These are phyloP conservation scores for Scorias spongiosa DNA, from an alignment of 2,329 filamentous ascomycete genomes.

Conservation along the genomic window DNA sequence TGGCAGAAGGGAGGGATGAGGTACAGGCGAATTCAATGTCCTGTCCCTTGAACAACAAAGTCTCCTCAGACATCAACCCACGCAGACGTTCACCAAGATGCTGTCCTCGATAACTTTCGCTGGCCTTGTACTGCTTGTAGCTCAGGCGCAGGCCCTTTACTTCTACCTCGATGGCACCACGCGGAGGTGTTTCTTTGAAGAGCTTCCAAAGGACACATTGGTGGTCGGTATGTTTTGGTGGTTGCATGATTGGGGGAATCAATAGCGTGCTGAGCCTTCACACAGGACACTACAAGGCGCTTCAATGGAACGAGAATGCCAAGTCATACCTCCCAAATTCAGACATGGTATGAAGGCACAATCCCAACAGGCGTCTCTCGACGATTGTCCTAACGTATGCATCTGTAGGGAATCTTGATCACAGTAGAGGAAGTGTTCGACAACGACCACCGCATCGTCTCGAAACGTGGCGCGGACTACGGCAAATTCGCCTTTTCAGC, in stretches of 20 bases:
- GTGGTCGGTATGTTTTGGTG: conserved; percentile 54
- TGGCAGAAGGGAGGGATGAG: too few relatives aligned
- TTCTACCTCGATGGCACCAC: conserved; percentile 81
- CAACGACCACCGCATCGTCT: conserved; percentile 91
- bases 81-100: conserved; percentile 6
- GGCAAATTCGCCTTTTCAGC: conserved; percentile 94
- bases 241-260: not conserved
- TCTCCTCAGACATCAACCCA: too few relatives aligned
- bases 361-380: not conserved
- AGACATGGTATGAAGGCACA: conserved; percentile 26
- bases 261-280: too few relatives aligned
- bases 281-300: conserved; percentile 65
- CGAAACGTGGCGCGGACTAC: conserved; percentile 54
- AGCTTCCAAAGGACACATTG: conserved; percentile 90
- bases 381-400: conserved; percentile 3
- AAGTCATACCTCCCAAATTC: conserved; percentile 57
- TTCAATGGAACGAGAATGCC: conserved; percentile 62
- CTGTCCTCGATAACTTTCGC: conserved; percentile 11
- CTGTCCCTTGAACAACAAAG: too few relatives aligned
- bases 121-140: conserved; percentile 25
- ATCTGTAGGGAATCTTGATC: conserved; percentile 54
- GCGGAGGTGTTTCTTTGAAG: conserved; percentile 96
- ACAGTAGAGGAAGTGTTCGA: conserved; percentile 95
- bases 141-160: conserved; percentile 69
- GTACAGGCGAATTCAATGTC: too few relatives aligned